Evolutionary conservation across 2,329 filamentous ascomycete species (phyloP), one percentile per base, ranked within the genome.

Genomic region (Fulvia fulva): DNA sequence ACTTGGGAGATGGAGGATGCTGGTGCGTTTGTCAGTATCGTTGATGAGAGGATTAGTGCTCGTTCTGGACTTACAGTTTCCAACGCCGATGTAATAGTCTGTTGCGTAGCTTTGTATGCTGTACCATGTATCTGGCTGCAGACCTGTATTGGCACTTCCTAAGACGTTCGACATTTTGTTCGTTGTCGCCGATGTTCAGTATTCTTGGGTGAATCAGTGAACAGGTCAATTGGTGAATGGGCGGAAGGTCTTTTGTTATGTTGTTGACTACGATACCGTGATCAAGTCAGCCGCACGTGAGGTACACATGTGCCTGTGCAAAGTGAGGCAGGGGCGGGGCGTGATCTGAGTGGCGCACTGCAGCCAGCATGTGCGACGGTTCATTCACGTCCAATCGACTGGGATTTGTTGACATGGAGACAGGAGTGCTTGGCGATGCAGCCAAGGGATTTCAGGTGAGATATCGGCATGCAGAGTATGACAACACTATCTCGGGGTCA

Each of bases 1-100:
- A 50, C 11, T 32, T 50, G 47, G 5, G 47, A 25, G 26, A 50
- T 50, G 26, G 26, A 19, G 23, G 47, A 50, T 16, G 25, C 47
- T 50, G 47, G 7, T 5, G 23, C 7, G 16, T 21, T 25, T 11
- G 47, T 50, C 19, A 32, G 47, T 32, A 14, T 49, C 26, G 45
- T 49, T 2, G 26, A n/a, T 19, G 1, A 9, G 12, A 21, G 5
- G 11, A n/a, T 19, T 9, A 5, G 8, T 7, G 7, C 26, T 9
- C n/a, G 23, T 12, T 5, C 5, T 16, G 7, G 5, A 32, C 47
- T 16, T 32, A 50, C 47, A 28, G 12, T 50, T 50, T 28, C 47
- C 47, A 32, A 50, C 47, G 26, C 25, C 25, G 47, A 50, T 28
- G 47, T 50, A 50, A 26, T 32, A 50, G 47, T 50, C 47, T 12